Evolutionary conservation across 225 moss, liverwort and hornwort genomes (phyloP), one percentile per base, ranked within the genome.

Genomic region (Neckera pumila): DNA sequence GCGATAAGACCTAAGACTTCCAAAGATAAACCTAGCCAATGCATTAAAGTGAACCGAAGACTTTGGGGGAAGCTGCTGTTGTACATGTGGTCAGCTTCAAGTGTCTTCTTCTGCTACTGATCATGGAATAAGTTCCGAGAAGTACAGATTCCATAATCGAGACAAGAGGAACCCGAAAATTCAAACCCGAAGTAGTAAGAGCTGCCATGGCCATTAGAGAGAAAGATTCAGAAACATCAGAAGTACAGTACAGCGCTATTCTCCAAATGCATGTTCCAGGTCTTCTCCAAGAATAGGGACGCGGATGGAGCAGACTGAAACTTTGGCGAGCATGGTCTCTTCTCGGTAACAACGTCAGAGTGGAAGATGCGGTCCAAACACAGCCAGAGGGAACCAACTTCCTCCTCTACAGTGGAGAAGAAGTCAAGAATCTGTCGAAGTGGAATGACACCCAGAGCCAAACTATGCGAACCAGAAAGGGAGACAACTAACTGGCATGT

Each of bases 401-500:
- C 58, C 45, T 70, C 66, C 64, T 89, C 89, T 54, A 82, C 84
- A 83, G 83, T 83, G 36, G 31, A 84, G 49, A 82, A 36, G 49
- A 82, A 64, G 17, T 82, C 62, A 65, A 80, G 83, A 87, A 61
- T 72, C 82, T 89, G 83, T 87, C 47, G 78, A 87, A 64, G 86
- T 87, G 83, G 88, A 90, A 84, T 90, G 88, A 90, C 77, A 75
- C 56, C 82, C 45, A 78, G 85, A 85, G 91, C 79, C 90, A 91
- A 91, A 82, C 82, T 87, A 60, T 85, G 89, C 87, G 83, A 85
- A 74, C 61, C 88, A 59, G 90, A 83, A 57, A 87, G 85, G 51
- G 79, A 87, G 40, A 87, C 90, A 79, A 87, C 91, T 45, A 87
- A 93, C 90, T 89, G 91, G 89, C 85, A 89, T 87, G 91, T 91